These are phyloP conservation scores for Apiospora arundinis DNA, from an alignment of 2,329 filamentous ascomycete genomes.

Conservation along the genomic window DNA sequence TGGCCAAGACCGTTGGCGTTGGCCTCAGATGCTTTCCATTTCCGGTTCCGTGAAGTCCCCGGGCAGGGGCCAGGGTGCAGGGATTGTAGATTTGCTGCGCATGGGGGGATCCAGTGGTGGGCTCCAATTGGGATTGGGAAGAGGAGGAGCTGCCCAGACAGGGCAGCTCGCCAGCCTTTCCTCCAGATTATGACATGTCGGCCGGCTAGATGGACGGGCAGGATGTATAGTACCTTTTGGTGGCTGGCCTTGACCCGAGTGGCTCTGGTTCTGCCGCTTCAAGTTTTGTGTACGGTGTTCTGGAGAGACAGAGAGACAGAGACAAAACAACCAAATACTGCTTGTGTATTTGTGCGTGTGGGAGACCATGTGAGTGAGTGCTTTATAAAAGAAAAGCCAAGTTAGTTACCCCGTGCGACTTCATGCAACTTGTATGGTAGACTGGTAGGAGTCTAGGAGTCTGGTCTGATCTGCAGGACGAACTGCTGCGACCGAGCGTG, in stretches of 20 bases:
- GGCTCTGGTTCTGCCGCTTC: neutral
- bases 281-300: neutral
- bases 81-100: slow-evolving; percentile 16
- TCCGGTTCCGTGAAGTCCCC: slow-evolving; percentile 5
- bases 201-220: neutral
- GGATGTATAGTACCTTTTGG: slow-evolving; percentile 2
- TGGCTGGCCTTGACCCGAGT: neutral
- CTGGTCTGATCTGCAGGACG: slow-evolving; percentile 8
- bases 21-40: slow-evolving; percentile 6
- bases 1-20: slow-evolving; percentile 10
- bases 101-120: slow-evolving; percentile 13
- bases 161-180: neutral
- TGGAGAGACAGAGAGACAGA: neutral
- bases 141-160: slow-evolving; percentile 8
- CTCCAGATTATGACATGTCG: slow-evolving; percentile 17
- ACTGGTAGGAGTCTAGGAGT: neutral
- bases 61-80: neutral
- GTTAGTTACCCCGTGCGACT: neutral
- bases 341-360: neutral
- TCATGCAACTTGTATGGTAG: neutral
- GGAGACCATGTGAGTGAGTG: neutral
- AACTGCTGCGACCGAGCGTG: slow-evolving; percentile 16
- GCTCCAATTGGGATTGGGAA: slow-evolving; percentile 1
- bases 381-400: neutral
- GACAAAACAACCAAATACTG: too few relatives aligned